Evolutionary conservation across 768 basidiomycete genomes (phyloP), one percentile per base, ranked within the genome.

Genomic region (Asterophora lycoperdoides): DNA sequence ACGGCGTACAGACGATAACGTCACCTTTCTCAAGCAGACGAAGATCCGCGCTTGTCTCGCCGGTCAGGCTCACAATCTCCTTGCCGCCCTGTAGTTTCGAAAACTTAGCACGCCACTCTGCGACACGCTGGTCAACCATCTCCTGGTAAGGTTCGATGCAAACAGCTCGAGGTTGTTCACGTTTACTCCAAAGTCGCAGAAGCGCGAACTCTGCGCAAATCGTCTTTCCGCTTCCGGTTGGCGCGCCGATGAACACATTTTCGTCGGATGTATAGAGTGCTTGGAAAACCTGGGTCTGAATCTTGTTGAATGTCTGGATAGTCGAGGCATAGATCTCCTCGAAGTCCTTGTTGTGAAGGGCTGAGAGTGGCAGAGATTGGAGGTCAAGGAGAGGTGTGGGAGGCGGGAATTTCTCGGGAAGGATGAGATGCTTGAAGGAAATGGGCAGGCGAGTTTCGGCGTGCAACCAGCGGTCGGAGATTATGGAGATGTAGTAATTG

Each of bases 231-330:
- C 89, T 92, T 18, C 96, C 95, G 0, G 96, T 93, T 0, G 96
- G 95, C 0, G 95, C 96, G 15, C 93, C 94, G 48, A 99, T 84
- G 62, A 98, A 94, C 35, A 95, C 86, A 58, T 95, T 98, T 61
- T 98, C 96, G 60, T 97, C 94, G 0, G 92, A 85, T 0, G 90
- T 93, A 65, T 97, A 99, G 0, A 99, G 75, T 0, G 95, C 94
- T 59, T 97, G 93, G 85, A 99, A 98, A 38, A 96, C 94, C 67
- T 98, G 96, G 0, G 93, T 98, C 64, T 98, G 96, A 53, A 98
- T 97, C 68, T 97, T 99, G 79, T 98, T 98, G 77, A 97, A 98
- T 0, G 81, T 83, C 52, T 82, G 76, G 55, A 98, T 84, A 0
- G 81, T 81, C 14, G 77, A 79, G 1, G 83, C 79, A 65, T 97